These are phyloP conservation scores for Pleurotus platypus DNA, from an alignment of 768 basidiomycete species.

Conservation along the genomic window DNA sequence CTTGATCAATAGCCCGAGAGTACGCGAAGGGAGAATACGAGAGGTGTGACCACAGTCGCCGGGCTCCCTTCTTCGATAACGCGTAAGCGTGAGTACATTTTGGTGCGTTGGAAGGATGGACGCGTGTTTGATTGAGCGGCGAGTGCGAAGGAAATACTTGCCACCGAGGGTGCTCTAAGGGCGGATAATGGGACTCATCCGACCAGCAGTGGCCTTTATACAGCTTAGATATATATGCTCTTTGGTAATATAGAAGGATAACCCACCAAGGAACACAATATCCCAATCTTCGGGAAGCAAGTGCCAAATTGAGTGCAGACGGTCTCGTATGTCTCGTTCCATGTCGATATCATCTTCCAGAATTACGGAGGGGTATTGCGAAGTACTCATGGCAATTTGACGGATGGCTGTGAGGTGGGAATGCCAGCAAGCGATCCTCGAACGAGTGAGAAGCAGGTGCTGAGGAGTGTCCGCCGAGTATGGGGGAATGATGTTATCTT, in stretches of 20 bases:
- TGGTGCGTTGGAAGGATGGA: slow-evolving; percentile 59
- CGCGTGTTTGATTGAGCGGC: slow-evolving; percentile 14
- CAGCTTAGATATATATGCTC: not conserved
- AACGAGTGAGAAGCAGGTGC: slow-evolving; percentile 50
- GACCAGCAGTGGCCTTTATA: slow-evolving; percentile 76
- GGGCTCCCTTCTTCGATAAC: slow-evolving; percentile 56
- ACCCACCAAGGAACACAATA: slow-evolving; percentile 65
- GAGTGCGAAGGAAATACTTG: not conserved
- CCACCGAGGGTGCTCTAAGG: slow-evolving; percentile 20
- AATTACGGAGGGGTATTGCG: slow-evolving; percentile 43
- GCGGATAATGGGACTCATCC: slow-evolving; percentile 49
- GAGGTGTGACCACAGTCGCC: slow-evolving; percentile 55
- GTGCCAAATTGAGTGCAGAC: slow-evolving; percentile 43
- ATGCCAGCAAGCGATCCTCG: slow-evolving; percentile 69
- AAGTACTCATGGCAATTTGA: slow-evolving; percentile 29
- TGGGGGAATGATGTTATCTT: slow-evolving; percentile 32
- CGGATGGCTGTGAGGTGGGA: slow-evolving; percentile 59
- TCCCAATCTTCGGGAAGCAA: slow-evolving; percentile 64
- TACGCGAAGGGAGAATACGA: slow-evolving; percentile 68
- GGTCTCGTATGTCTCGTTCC: slow-evolving; percentile 54
- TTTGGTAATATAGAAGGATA: not conserved
- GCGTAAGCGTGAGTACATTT: slow-evolving; percentile 77
- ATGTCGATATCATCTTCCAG: slow-evolving; percentile 81
- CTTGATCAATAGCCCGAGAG: slow-evolving; percentile 75
- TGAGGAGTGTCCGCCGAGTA: slow-evolving; percentile 35